phyloP scores from a whole-genome alignment of 208 protist genomes.

The Trypanosoma theileri region DNA sequence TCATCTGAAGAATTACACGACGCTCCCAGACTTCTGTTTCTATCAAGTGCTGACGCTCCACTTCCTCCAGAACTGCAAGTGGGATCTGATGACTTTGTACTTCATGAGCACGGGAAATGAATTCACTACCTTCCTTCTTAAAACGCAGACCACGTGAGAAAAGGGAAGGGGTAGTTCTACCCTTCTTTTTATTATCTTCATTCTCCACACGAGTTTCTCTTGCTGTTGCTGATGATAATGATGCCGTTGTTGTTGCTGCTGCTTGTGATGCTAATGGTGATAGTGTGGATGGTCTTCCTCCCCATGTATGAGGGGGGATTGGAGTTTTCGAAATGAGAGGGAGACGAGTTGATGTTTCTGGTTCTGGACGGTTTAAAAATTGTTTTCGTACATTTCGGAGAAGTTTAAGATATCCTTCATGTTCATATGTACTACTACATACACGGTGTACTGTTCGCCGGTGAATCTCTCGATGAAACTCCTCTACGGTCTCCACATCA shows the following conservation, averaged over 20 bases:
- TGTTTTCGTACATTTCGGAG: conserved; percentile 52
- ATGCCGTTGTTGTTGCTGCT: too few relatives aligned
- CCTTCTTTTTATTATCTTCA: too few relatives aligned
- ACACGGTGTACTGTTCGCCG: conserved; percentile 30
- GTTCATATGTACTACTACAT: conserved; percentile 27
- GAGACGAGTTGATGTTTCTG: conserved; percentile 6
- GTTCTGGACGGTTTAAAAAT: conserved; percentile 31
- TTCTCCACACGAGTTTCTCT: too few relatives aligned
- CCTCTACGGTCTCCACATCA: background rate
- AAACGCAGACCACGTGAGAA: conserved; percentile 21
- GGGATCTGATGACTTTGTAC: conserved; percentile 26
- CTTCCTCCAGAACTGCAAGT: conserved; percentile 45
- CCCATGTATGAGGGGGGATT: background rate
- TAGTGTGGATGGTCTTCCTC: too few relatives aligned
- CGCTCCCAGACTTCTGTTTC: conserved; percentile 64
- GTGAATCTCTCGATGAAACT: background rate
- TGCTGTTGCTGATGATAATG: too few relatives aligned
- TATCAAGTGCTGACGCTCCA: conserved; percentile 43
- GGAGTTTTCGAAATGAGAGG: background rate
- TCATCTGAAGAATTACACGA: conserved; percentile 67
- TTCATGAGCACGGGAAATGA: conserved; percentile 20
- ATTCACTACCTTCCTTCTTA: background rate
- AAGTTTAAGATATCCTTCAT: conserved; percentile 50
- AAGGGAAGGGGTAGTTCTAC: background rate
- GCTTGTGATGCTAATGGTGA: too few relatives aligned